Percentiles rank a stretch among this genome's conserved stretches.
Conservation (phyloP, 176 grass and related monocot genomes). For the Rhynchospora tenuis region DNA sequence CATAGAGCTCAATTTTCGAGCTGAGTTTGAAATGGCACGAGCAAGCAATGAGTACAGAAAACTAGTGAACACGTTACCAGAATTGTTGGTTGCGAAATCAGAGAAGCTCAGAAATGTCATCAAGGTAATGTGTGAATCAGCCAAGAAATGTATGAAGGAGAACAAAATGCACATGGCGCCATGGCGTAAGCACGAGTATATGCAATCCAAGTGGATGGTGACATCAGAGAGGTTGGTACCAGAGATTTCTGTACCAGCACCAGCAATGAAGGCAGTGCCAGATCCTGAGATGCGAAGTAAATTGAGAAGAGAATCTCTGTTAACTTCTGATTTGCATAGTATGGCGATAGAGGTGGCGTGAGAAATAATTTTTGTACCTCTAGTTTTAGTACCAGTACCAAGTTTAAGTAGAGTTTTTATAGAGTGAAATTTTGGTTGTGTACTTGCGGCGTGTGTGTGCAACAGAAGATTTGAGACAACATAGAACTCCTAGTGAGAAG, state of each 20-base stretch:
- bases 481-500: neutral
- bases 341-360: conserved; percentile 35
- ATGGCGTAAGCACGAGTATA: conserved; percentile 84
- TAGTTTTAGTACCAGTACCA: neutral
- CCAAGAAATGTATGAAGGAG: conserved; percentile 73
- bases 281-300: conserved; percentile 40
- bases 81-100: conserved; percentile 49
- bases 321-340: conserved; percentile 64
- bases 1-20: conserved; percentile 51
- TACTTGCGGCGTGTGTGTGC: neutral
- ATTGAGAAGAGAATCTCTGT: conserved; percentile 67
- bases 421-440: neutral
- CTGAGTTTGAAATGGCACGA: conserved; percentile 62
- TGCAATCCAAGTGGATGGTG: conserved; percentile 83
- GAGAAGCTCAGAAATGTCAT: conserved; percentile 49
- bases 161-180: conserved; percentile 77
- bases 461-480: neutral
- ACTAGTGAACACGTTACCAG: conserved; percentile 50
- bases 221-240: conserved; percentile 37
- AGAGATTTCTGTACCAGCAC: neutral
- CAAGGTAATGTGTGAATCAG: conserved; percentile 49
- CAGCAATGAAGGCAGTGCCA: conserved; percentile 8
- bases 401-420: neutral
- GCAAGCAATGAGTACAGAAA: conserved; percentile 42
- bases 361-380: neutral